A percentile compares a stretch with the other conserved stretches of the same genome.
Evolutionary conservation across 2,329 filamentous ascomycete genomes (phyloP).

Genomic region (Fusarium subglutinans): DNA sequence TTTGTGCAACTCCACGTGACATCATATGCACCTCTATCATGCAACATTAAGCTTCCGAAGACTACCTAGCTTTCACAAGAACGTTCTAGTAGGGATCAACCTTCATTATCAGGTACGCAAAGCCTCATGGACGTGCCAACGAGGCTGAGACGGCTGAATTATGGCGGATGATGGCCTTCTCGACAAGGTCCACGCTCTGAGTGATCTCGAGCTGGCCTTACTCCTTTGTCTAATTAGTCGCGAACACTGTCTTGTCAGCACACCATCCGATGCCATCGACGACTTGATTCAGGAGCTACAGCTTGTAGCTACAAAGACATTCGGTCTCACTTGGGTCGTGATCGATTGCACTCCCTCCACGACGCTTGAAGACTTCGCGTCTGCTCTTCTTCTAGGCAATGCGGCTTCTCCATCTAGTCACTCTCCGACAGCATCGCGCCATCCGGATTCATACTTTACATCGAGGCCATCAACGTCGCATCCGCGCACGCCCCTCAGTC

Average conservation of each 20-base stretch:
- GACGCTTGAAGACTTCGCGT: conserved; percentile 83
- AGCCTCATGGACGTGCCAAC: conserved; percentile 42
- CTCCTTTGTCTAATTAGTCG: conserved; percentile 82
- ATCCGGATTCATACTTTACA: conserved; percentile 46
- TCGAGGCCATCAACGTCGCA: conserved; percentile 36
- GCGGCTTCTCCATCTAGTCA: conserved; percentile 35
- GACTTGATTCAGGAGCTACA: conserved; percentile 78
- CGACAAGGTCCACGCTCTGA: conserved; percentile 78
- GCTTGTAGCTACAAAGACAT: conserved; percentile 75
- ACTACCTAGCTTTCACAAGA: conserved; percentile 17
- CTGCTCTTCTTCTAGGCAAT: conserved; percentile 67
- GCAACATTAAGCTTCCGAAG: conserved; percentile 25
- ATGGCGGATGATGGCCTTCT: conserved; percentile 73
- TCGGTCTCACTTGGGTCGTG: conserved; percentile 75
- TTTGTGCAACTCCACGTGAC: conserved; percentile 44
- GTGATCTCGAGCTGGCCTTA: conserved; percentile 87
- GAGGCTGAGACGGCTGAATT: conserved; percentile 38
- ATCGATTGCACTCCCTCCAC: conserved; percentile 78
- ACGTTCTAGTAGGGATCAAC: conserved; percentile 6
- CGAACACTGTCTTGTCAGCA: conserved; percentile 90
- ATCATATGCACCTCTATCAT: conserved; percentile 41
- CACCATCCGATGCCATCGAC: conserved; percentile 68
- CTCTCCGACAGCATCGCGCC: conserved; percentile 40
- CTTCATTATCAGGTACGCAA: background rate
- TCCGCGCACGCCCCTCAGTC: conserved; percentile 40